Conservation (phyloP, 441 rosid genomes). For the Adansonia grandidieri region DNA sequence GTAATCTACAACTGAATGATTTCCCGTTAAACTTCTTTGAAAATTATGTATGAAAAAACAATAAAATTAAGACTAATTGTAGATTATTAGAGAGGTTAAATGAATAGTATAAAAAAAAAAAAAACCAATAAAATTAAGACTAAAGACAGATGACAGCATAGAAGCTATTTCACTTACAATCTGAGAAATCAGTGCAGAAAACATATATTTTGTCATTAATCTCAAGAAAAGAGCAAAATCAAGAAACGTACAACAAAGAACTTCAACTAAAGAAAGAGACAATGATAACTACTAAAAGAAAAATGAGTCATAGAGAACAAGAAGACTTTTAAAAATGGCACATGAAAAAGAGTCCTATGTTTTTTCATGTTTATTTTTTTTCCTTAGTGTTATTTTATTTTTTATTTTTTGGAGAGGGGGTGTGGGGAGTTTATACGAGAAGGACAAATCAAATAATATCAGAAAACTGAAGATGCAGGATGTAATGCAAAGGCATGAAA, state of each 20-base stretch:
- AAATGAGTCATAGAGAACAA: too few species aligned
- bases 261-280: not conserved
- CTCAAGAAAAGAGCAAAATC: not conserved
- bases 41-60: not conserved
- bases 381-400: too few species aligned
- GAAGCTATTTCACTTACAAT: too few species aligned
- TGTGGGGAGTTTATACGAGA: not conserved
- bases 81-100: not conserved
- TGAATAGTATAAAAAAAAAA: too few species aligned
- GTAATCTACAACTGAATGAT: not conserved
- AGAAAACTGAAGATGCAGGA: slow-evolving; percentile 12
- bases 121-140: too few species aligned
- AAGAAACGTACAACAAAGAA: not conserved
- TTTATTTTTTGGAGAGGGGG: too few species aligned
- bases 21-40: not conserved
- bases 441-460: not conserved
- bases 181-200: not conserved
- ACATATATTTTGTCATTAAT: not conserved
- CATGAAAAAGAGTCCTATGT: not conserved
- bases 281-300: too few species aligned
- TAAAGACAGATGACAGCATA: not conserved
- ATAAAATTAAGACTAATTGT: not conserved
- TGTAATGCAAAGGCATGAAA: slow-evolving; percentile 24
- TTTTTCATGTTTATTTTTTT: too few species aligned
- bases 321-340: too few species aligned